Evolutionary conservation across 352 stramenopile genomes (phyloP), one percentile per base, ranked within the genome.

Genomic region (Globisporangium alternatum): DNA sequence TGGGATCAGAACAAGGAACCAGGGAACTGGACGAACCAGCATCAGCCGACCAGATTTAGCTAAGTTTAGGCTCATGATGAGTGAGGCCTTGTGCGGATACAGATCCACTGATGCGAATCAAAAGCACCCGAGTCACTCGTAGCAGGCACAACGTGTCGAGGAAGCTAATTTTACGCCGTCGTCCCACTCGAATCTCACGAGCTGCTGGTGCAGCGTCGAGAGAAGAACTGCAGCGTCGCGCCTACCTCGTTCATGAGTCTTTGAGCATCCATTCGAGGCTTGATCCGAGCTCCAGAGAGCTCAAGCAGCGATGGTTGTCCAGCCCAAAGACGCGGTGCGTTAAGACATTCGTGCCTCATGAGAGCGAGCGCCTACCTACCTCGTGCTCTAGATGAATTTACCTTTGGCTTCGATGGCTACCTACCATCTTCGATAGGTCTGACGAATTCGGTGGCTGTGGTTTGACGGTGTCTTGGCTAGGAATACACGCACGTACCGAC

Each of bases 401-500:
- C 9, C 21, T 5, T 53, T 10, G 47, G 4, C 10, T n/a, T 17
- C 47, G 21, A 35, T 31, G 8, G 22, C 25, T 28, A 28, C 25
- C 47, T 17, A 8, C 17, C 9, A n/a, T n/a, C n/a, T 15, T 1
- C 7, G 41, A 48, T 22, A 3, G 0, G 2, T 8, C 9, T 30
- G 19, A n/a, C 22, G 13, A n/a, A 17, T 12, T 30, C n/a, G 2
- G 0, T 30, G 22, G 21, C 12, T 39, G 8, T 33, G 7, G 19
- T 4, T 57, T 60, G 54, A 25, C 9, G n/a, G n/a, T 62, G 39
- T 28, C 21, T 54, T n/a, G n/a, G 3, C 22, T 58, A 93, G 83
- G 76, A 81, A 54, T 93, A 93, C 41, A 81, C 84, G 19, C 67
- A 78, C 7, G 81, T 93, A 4, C 81, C 84, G 39, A 93, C 84